A percentile compares a stretch with the other conserved stretches of the same genome.
These are phyloP conservation scores for Neurospora tetrasperma DNA, from an alignment of 495 filamentous ascomycete species.

Conservation along the genomic window DNA sequence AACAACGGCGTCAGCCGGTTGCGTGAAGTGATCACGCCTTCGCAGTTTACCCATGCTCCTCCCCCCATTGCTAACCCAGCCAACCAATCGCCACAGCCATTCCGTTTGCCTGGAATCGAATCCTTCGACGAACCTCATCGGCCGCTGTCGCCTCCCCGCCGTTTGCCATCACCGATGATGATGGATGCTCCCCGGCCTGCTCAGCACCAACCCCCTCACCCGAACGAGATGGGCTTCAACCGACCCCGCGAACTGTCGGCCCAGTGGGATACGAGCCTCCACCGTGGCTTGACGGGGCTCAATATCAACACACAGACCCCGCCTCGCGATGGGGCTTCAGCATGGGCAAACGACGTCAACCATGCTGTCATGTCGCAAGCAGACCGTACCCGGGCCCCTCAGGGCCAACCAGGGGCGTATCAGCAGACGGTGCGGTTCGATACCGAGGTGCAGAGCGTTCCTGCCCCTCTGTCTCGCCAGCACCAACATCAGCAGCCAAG, in stretches of 20 bases:
- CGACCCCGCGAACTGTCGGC: conserved; percentile 47
- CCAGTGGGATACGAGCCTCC: conserved; percentile 69
- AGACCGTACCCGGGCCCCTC: conserved; percentile 25
- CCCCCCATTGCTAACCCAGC: conserved; percentile 35
- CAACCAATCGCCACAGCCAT: conserved; percentile 23
- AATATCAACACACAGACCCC: conserved; percentile 47
- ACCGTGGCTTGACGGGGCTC: conserved; percentile 62
- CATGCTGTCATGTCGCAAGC: conserved; percentile 39
- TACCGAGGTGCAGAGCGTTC: conserved; percentile 15
- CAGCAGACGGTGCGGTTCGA: conserved; percentile 39
- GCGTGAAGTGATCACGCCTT: conserved; percentile 43
- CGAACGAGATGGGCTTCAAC: conserved; percentile 40
- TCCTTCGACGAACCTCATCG: conserved; percentile 68
- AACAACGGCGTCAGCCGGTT: conserved; percentile 32
- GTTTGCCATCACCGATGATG: conserved; percentile 58
- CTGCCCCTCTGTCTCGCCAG: background rate
- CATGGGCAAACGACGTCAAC: conserved; percentile 41
- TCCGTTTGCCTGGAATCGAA: conserved; percentile 78
- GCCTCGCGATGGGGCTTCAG: conserved; percentile 43
- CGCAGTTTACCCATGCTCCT: conserved; percentile 50
- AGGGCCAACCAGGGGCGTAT: conserved; percentile 5
- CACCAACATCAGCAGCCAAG: background rate
- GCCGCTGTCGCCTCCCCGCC: conserved; percentile 51
- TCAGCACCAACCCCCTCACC: conserved; percentile 29
- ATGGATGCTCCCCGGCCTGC: conserved; percentile 40